Base-by-base conservation (phyloP, 2,329 filamentous ascomycete species). In the Elsinoe batatas region DNA sequence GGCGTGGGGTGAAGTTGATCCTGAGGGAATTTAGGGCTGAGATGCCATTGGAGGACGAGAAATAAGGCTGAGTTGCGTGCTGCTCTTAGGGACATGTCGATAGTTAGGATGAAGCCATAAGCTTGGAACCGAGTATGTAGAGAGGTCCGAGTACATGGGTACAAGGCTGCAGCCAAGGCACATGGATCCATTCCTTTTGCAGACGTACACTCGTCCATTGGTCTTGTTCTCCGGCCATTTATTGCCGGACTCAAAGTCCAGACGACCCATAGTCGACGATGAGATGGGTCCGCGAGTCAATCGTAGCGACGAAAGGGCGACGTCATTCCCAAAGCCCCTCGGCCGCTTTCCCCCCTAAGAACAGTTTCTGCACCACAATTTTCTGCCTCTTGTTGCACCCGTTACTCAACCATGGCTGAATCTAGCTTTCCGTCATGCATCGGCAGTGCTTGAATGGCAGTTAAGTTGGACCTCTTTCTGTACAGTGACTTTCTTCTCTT, bases 21-120 rank as follows among this genome's bases (percentile, higher is more conserved):
- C 15, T 40, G 58, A 57, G 50, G 56, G 58, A 57, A 56, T 58
- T 49, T 53, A 56, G 47, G 42, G 40, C 37, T 22, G 33, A 55
- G 43, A 26, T 32, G 26, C 37, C 22, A 37, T 57, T 35, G 33
- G 43, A 26, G 22, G 32, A 26, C 17, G 5, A 38, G 17, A n/a
- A 10, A 35, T 32, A 22, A 12, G 13, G 15, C n/a, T 3, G 37
- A 42, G 56, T 58, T 43, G 56, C 56, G 53, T 58, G 53, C 56
- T 58, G 36, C 17, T 42, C 3, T 5, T 20, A 18, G 10, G 11
- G 43, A 5, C 20, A 46, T 10, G 36, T 38, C 5, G 13, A 30
- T 13, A 12, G 26, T 18, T 5, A 30, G 44, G 10, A 49, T 3
- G 43, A 30, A n/a, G 22, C n/a, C 3, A 30, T 5, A 30, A 30